Evolutionary conservation across 192 early-diverging fungal genomes (phyloP), one percentile per base, ranked within the genome.

Genomic region (Radiomyces spectabilis): DNA sequence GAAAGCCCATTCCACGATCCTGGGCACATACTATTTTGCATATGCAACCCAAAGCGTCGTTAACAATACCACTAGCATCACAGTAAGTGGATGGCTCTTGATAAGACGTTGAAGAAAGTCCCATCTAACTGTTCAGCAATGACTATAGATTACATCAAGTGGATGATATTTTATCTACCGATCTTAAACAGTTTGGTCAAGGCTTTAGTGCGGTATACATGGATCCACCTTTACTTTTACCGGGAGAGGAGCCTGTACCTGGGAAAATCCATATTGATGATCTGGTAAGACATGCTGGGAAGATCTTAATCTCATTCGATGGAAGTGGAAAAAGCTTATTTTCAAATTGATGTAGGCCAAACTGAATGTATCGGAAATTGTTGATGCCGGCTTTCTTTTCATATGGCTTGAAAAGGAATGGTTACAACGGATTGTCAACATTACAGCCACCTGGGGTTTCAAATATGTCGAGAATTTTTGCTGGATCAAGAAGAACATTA

Each of bases 371-470:
- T 68, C 77, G 24, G 60, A 73, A 2, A 69, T 97, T 33, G 74
- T 94, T 4, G 73, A 81, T 1, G 74, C 75, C 27, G 93, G 91
- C 7, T 97, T 95, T 65, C 62, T 97, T 19, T 95, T 97, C 59
- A 86, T 94, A 13, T 97, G 94, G 94, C 72, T 85, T 30, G 93
- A 95, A 65, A 97, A 97, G 67, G 93, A 97, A 67, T 81, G 86
- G 57, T 71, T 92, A 15, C 92, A 88, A 15, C 73, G 84, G 22
- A 84, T 97, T 51, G 79, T 93, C 21, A 71, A 64, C 30, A 72
- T 88, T 27, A 77, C 83, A 5, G 83, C 87, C 38, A 64, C 50
- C 30, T 94, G 94, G 92, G 81, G 84, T 1, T 88, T 93, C 74
- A 86, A 88, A 41, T 97, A 97, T 61, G 90, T 95, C 0, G 94